phyloP scores from a whole-genome alignment of 495 filamentous ascomycete genomes.

The Trichoderma orchidacearum region DNA sequence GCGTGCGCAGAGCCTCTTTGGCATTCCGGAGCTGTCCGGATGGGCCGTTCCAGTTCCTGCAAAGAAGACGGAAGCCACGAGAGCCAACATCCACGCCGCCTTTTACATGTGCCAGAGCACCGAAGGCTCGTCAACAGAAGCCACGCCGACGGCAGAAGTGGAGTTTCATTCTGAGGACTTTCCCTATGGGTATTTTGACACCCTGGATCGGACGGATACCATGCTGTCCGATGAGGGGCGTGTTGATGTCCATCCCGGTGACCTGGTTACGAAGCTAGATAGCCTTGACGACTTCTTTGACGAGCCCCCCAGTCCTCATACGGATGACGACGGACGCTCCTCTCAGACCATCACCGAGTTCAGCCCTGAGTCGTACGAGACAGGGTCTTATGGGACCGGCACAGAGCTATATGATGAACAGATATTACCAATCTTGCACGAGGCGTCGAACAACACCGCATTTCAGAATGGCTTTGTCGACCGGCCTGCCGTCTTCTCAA shows the following conservation, averaged over 20 bases:
- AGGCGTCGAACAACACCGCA: slow-evolving; percentile 49
- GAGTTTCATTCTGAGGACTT: slow-evolving; percentile 89
- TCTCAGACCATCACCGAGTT: slow-evolving; percentile 53
- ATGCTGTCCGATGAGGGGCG: slow-evolving; percentile 84
- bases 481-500: slow-evolving; percentile 33
- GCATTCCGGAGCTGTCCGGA: slow-evolving; percentile 87
- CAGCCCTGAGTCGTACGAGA: slow-evolving; percentile 49
- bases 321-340: slow-evolving; percentile 35
- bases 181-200: slow-evolving; percentile 57
- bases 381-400: too few species aligned
- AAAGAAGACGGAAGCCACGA: slow-evolving; percentile 67
- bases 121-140: slow-evolving; percentile 43
- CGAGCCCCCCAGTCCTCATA: slow-evolving; percentile 34
- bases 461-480: slow-evolving; percentile 86
- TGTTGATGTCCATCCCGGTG: slow-evolving; percentile 55
- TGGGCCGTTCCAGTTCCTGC: slow-evolving; percentile 96
- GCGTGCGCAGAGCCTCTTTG: slow-evolving; percentile 83
- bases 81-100: slow-evolving; percentile 87
- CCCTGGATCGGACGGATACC: slow-evolving; percentile 56
- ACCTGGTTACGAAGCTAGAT: slow-evolving; percentile 80
- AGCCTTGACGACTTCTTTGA: slow-evolving; percentile 95
- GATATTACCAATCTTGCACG: slow-evolving; percentile 79
- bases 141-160: slow-evolving; percentile 68
- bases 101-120: slow-evolving; percentile 70
- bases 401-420: slow-evolving; percentile 90